phyloP scores from a whole-genome alignment of 2,329 filamentous ascomycete genomes.

The Diaporthe citriasiana region DNA sequence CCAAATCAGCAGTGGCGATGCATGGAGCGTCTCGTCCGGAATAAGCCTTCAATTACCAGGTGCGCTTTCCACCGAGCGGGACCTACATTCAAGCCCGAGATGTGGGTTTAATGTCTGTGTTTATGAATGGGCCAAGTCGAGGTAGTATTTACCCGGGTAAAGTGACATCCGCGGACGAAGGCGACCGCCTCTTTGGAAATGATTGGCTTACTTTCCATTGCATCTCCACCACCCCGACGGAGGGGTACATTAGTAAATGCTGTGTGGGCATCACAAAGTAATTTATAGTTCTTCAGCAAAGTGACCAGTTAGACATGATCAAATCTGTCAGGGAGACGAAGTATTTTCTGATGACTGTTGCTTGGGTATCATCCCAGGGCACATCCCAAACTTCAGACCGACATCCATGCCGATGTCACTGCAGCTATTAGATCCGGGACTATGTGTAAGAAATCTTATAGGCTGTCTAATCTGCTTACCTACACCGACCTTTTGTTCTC shows the following conservation, averaged over 20 bases:
- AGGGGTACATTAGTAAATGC: not conserved
- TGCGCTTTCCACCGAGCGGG: not conserved
- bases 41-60: not conserved
- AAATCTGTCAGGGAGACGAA: too few relatives aligned
- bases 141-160: slow-evolving; percentile 5
- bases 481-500: too few relatives aligned
- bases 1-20: not conserved
- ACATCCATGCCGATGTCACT: not conserved
- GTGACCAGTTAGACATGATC: too few relatives aligned
- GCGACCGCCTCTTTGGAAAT: not conserved
- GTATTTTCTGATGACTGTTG: not conserved
- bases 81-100: slow-evolving; percentile 3
- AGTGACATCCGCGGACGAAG: not conserved
- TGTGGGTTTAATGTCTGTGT: not conserved
- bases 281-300: not conserved
- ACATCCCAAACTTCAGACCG: not conserved
- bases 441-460: too few relatives aligned
- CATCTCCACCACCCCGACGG: too few relatives aligned
- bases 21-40: not conserved
- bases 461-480: too few relatives aligned
- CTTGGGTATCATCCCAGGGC: not conserved
- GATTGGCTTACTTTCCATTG: not conserved
- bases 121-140: not conserved
- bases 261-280: not conserved
- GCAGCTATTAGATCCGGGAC: too few relatives aligned